phyloP scores from a whole-genome alignment of 2,329 filamentous ascomycete species.

The Tolypocladium cylindrosporum region DNA sequence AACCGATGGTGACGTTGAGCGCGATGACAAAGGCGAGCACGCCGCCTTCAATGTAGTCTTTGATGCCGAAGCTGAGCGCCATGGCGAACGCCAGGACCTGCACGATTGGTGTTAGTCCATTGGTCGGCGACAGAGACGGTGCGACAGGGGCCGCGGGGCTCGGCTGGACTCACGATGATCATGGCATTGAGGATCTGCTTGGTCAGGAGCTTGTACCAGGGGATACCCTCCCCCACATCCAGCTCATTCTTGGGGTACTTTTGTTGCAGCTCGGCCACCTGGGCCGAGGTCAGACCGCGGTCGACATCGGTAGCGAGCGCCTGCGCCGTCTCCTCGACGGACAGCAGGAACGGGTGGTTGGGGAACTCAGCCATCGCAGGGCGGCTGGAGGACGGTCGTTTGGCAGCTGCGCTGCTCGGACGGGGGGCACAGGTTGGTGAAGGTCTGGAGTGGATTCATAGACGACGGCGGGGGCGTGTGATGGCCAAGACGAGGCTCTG shows the following conservation, averaged over 20 bases:
- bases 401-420: constrained; percentile 7
- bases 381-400: constrained; percentile 2
- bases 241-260: constrained; percentile 61
- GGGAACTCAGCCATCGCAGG: constrained; percentile 30
- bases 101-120: background rate
- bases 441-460: constrained; percentile 10
- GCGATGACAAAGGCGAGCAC: constrained; percentile 58
- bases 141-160: background rate
- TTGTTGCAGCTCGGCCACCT: constrained; percentile 48
- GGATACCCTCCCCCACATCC: constrained; percentile 56
- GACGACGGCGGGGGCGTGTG: constrained; percentile 4
- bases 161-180: constrained; percentile 47
- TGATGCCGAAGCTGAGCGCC: constrained; percentile 58
- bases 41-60: constrained; percentile 57
- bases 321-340: constrained; percentile 50
- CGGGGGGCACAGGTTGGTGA: constrained; percentile 4
- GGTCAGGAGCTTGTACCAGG: constrained; percentile 61
- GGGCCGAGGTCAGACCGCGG: constrained; percentile 51
- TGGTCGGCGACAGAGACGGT: background rate
- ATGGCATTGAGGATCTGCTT: constrained; percentile 70
- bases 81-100: constrained; percentile 70
- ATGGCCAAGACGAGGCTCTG: constrained; percentile 1
- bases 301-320: constrained; percentile 55
- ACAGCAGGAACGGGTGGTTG: constrained; percentile 51
- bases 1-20: constrained; percentile 60